Evolutionary conservation across 805 yeast species (phyloP).

Genomic region (Suhomyces kilbournensis): DNA sequence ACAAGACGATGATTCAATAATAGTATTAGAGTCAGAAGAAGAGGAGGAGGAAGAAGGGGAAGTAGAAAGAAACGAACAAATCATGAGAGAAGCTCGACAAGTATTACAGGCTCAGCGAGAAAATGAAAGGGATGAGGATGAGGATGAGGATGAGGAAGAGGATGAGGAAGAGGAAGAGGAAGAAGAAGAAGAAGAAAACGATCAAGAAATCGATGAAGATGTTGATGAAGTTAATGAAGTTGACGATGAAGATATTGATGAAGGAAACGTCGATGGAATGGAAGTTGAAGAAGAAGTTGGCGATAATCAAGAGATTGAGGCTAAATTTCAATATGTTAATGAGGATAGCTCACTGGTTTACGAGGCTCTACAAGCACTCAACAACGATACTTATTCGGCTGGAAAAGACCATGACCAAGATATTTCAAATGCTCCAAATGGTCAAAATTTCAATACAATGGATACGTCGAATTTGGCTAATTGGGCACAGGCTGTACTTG

Average conservation of each 20-base stretch:
- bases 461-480: neutral
- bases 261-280: conserved; percentile 1
- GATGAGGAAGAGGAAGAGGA: neutral
- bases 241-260: conserved; percentile 5
- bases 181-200: conserved; percentile 1
- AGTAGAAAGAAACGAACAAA: too few species aligned
- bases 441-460: neutral
- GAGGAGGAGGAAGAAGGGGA: conserved; percentile 1
- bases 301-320: neutral
- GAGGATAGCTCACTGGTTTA: neutral
- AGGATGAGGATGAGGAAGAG: neutral
- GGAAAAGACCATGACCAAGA: neutral
- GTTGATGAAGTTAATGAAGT: conserved; percentile 2
- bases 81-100: too few species aligned
- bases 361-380: neutral
- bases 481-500: neutral
- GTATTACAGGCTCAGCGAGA: too few species aligned
- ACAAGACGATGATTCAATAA: neutral
- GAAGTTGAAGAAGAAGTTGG: conserved; percentile 1
- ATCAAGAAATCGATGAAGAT: conserved; percentile 1
- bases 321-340: neutral
- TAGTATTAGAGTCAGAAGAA: conserved; percentile 4
- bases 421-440: neutral
- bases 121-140: neutral
- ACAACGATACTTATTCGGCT: neutral